phyloP scores from a whole-genome alignment of 148 eudicot species.

The Vaccinium macrocarpon region DNA sequence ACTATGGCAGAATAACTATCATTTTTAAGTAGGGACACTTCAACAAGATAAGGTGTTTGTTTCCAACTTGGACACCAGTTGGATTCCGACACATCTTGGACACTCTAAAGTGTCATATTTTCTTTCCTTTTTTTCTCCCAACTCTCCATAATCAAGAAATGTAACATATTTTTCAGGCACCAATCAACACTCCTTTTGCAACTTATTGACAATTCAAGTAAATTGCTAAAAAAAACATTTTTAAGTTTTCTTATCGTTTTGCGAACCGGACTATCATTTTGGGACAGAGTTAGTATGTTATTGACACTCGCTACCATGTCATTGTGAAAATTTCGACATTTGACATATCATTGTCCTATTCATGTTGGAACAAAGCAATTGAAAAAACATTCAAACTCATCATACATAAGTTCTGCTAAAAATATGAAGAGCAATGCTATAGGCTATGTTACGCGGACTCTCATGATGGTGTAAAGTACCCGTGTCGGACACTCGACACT shows the following conservation, averaged over 20 bases:
- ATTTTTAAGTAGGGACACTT: not conserved
- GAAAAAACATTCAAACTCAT: not conserved
- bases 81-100: not conserved
- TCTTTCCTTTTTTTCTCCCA: too few species aligned
- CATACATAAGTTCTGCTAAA: not conserved
- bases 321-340: not conserved
- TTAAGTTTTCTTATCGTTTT: too few species aligned
- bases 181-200: not conserved
- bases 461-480: too few species aligned
- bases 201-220: not conserved
- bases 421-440: not conserved
- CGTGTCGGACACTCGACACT: too few species aligned
- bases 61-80: not conserved
- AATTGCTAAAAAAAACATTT: too few species aligned
- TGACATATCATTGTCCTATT: not conserved
- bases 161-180: not conserved
- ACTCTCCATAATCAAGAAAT: not conserved
- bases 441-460: too few species aligned
- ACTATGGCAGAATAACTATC: not conserved
- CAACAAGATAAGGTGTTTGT: not conserved
- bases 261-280: too few species aligned
- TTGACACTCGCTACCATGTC: not conserved
- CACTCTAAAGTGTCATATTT: not conserved
- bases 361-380: not conserved
- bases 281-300: not conserved